Conservation (phyloP, 2,329 filamentous ascomycete genomes). For the Dothistroma pini region DNA sequence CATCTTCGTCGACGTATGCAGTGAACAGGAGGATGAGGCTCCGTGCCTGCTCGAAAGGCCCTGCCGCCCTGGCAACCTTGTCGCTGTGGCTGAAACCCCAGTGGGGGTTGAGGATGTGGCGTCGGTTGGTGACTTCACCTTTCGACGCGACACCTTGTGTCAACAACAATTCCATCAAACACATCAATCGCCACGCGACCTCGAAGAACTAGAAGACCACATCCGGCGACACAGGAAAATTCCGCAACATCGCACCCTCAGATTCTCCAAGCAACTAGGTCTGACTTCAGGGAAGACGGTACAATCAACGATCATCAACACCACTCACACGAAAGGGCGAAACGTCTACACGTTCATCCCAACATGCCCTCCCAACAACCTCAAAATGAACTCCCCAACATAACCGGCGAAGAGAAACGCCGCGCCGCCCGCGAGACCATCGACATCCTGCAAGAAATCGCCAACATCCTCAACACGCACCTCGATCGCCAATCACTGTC, state of each 20-base stretch:
- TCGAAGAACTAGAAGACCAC: too few species aligned
- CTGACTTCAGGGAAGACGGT: too few species aligned
- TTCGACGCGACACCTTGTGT: too few species aligned
- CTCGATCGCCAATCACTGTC: conserved; percentile 87
- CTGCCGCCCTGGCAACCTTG: not conserved
- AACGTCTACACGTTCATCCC: not conserved
- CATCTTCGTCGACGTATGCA: not conserved
- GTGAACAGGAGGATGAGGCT: not conserved
- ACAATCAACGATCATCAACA: not conserved
- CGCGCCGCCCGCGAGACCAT: conserved; percentile 76
- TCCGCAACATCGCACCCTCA: too few species aligned
- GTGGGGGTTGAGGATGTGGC: not conserved
- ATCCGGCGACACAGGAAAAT: too few species aligned
- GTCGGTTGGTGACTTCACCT: not conserved
- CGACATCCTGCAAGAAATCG: conserved; percentile 67
- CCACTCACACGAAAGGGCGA: not conserved
- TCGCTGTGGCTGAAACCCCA: not conserved
- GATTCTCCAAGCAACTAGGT: too few species aligned
- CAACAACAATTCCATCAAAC: too few species aligned
- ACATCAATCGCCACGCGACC: too few species aligned
- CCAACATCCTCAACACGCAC: conserved; percentile 88
- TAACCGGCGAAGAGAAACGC: conserved; percentile 55
- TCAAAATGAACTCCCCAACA: too few species aligned
- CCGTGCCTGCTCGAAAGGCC: too few species aligned
- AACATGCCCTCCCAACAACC: not conserved